A percentile compares a stretch with the other conserved stretches of the same genome.
Conservation (phyloP, 2,329 filamentous ascomycete genomes). For the Phialophora verrucosa region DNA sequence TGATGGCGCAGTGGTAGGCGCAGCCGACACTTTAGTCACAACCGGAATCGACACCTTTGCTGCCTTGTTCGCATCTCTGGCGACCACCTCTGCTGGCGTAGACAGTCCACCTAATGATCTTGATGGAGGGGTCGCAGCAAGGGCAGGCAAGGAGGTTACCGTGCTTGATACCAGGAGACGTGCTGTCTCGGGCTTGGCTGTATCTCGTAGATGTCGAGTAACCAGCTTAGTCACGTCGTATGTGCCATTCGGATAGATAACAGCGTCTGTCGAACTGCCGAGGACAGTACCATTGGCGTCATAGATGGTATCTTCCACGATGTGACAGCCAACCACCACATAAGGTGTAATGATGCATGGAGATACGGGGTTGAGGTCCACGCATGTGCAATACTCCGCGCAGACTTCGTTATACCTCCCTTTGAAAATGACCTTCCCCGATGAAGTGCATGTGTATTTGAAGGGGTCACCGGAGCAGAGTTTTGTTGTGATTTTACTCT, state of each 20-base stretch:
- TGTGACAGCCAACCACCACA: neutral
- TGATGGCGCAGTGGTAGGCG: neutral
- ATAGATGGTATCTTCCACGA: neutral
- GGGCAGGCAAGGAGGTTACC: neutral
- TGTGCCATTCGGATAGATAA: constrained; percentile 11
- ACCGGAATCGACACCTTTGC: neutral
- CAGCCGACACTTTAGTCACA: neutral
- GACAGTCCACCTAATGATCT: neutral
- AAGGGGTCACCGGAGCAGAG: neutral
- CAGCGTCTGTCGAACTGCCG: constrained; percentile 4
- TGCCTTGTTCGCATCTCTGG: neutral
- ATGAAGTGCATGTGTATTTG: neutral
- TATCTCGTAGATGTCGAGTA: neutral
- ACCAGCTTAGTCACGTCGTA: constrained; percentile 1
- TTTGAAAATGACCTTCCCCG: neutral
- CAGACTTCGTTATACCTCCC: neutral
- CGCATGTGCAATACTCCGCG: constrained; percentile 8
- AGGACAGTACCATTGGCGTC: constrained; percentile 10
- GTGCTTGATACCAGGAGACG: neutral
- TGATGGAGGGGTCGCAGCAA: neutral
- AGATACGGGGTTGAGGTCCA: constrained; percentile 5
- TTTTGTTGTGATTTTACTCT: neutral
- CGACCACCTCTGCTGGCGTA: neutral
- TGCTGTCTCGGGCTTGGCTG: neutral
- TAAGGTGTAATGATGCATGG: neutral